Conservation (phyloP, 163 green algal genomes). For the Chlamydomonas reinhardtii region DNA sequence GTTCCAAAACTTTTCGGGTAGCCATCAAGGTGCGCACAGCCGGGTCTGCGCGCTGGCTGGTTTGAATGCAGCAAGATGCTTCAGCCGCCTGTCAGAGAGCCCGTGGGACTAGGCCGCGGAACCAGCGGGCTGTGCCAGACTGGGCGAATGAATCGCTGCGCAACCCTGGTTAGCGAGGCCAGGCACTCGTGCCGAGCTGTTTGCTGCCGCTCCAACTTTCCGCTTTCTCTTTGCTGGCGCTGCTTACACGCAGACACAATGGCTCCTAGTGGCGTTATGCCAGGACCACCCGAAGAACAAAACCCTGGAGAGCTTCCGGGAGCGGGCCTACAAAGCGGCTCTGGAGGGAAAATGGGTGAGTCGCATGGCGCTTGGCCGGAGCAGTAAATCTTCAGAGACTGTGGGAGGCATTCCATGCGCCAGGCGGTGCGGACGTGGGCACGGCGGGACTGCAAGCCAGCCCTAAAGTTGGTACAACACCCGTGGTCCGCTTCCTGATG, state of each 20-base stretch:
- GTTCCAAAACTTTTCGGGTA: slow-evolving; percentile 83
- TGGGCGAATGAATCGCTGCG: too few species aligned
- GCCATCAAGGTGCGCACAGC: slow-evolving; percentile 84
- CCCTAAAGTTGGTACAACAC: background rate
- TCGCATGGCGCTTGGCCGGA: background rate
- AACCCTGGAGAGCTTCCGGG: slow-evolving; percentile 75
- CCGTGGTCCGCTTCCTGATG: background rate
- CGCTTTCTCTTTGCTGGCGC: too few species aligned
- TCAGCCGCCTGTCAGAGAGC: too few species aligned
- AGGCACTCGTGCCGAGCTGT: too few species aligned
- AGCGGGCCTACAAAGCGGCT: slow-evolving; percentile 83
- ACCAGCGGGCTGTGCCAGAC: too few species aligned
- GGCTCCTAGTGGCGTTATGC: slow-evolving; percentile 91
- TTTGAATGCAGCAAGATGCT: background rate
- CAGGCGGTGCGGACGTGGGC: too few species aligned
- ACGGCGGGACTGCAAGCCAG: too few species aligned
- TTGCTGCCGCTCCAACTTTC: too few species aligned
- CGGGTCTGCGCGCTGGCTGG: background rate
- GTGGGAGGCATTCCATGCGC: too few species aligned
- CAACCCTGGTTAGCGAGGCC: too few species aligned
- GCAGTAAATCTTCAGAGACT: too few species aligned
- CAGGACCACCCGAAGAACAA: slow-evolving; percentile 88
- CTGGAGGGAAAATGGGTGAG: slow-evolving; percentile 86
- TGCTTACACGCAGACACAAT: slow-evolving; percentile 82
- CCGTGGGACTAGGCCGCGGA: too few species aligned